Evolutionary conservation across 352 stramenopile genomes (phyloP), one percentile per base, ranked within the genome.

Genomic region (Phytophthora uliginosa): DNA sequence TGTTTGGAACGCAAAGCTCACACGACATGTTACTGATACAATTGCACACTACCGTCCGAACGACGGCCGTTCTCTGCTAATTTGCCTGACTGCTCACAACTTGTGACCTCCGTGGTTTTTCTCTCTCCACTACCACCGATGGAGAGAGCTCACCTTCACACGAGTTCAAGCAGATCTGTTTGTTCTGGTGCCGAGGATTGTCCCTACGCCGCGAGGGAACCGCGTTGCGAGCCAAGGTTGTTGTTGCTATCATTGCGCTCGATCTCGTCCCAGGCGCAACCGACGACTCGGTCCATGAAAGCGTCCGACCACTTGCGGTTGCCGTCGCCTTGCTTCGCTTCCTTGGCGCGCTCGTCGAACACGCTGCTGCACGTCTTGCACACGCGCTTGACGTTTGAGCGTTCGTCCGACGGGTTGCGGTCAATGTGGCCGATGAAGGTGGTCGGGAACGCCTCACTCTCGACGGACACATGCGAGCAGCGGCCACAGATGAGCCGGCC

Each of bases 351-450:
- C 67, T 95, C 83, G n/a, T 90, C 78, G 48, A 95, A 92, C 38
- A 95, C 86, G 34, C 74, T 77, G 65, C 77, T 91, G 69, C 85
- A 95, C 24, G 83, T 92, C 66, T 91, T 91, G 76, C 85, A 95
- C 33, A 93, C 86, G 36, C 88, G 85, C 71, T 93, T 86, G 58
- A 88, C 81, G 50, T 76, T 85, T 7, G 69, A 80, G 24, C 73
- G 69, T 36, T 84, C 78, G 28, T 89, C 76, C 52, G 85, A 77
- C 6, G 76, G 63, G 15, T 80, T 79, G 24, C 66, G 69, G 55
- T 81, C 76, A 15, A 84, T 74, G 42, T 87, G 71, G 7, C 72
- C 72, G 6, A 81, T 74, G 54, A 95, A 96, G 3, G 79, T 76
- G 66, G 81, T 73, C 9, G 89, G 86, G 65, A 95, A 96, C 22